These are phyloP conservation scores for Syzygium grande DNA, from an alignment of 345 rosid genomes.

Conservation along the genomic window DNA sequence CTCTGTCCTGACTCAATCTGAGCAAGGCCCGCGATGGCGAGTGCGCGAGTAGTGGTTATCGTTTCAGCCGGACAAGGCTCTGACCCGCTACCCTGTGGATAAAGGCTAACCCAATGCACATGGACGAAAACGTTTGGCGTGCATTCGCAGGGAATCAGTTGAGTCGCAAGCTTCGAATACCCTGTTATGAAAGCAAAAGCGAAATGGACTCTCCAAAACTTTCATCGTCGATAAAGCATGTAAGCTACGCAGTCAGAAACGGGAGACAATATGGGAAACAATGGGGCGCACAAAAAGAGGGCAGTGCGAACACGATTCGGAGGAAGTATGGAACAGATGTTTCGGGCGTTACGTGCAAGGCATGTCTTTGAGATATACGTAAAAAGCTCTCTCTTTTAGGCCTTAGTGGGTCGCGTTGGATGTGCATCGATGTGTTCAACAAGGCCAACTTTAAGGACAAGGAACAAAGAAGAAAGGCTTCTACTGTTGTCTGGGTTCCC, in stretches of 20 bases:
- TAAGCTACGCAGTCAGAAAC: neutral
- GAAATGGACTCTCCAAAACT: neutral
- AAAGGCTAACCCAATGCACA: neutral
- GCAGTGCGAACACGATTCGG: neutral
- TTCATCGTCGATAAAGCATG: neutral
- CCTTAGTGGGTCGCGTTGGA: neutral
- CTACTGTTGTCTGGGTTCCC: neutral
- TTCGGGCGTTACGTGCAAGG: neutral
- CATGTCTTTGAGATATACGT: neutral
- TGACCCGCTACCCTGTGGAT: neutral
- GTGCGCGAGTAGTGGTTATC: no score
- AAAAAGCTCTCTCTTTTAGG: neutral
- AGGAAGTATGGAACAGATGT: neutral
- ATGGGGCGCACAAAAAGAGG: neutral
- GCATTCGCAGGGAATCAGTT: neutral
- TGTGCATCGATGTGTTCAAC: neutral
- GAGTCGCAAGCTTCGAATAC: neutral
- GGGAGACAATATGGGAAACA: neutral
- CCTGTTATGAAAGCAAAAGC: neutral
- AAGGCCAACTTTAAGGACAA: neutral
- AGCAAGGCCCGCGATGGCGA: no score
- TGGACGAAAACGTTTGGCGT: neutral
- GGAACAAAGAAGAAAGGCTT: neutral
- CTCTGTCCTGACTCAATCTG: no score
- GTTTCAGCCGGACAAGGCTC: neutral